Evolutionary conservation across 2,329 filamentous ascomycete genomes (phyloP), one percentile per base, ranked within the genome.

Genomic region (Fusarium virguliforme): DNA sequence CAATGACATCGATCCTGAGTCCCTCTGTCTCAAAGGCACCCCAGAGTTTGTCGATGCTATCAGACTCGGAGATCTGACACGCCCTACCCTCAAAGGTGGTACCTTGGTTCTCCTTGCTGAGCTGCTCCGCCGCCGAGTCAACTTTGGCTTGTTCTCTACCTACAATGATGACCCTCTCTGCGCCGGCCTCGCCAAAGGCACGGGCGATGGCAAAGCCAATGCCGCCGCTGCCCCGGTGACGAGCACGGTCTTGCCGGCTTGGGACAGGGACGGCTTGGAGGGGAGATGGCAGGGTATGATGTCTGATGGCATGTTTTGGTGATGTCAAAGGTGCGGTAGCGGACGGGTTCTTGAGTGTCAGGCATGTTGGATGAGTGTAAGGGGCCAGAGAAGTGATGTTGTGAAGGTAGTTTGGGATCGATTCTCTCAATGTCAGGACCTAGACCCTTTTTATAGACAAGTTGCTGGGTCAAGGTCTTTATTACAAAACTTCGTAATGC

Each of bases 171-270:
- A 60, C 34, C 12, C 28, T 60, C 8, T 41, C 37, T 4, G 46
- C 46, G 1, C 58, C 26, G 41, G 58, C 35, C 1, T 8, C 38
- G 12, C 35, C 28, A 24, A 60, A 60, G 2, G 46, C 46, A 6
- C 28, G 46, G 15, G 58, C 58, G 6, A 50, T 60, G 8, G 35
- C 46, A 22, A 60, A 54, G 4, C 58, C 46, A 4, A 60, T 54
- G 6, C 58, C 58, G 7, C 46, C 26, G 22, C 34, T 60, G 4
- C 46, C 58, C 58, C 58, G 5, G 58, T 60, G 35, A 60, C 41
- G 7, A 60, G 58, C 3, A 60, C 13, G 13, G 58, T 60, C 37
- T 32, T 60, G 28, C 58, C 58, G 15, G 46, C 24, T 24, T 60
- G 58, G 13, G 58, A 60, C 1, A 60, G 46, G 22, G 58, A 37